A percentile compares a stretch with the other conserved stretches of the same genome.
Evolutionary conservation across 768 basidiomycete genomes (phyloP).

Genomic region (Polyporus arcularius): DNA sequence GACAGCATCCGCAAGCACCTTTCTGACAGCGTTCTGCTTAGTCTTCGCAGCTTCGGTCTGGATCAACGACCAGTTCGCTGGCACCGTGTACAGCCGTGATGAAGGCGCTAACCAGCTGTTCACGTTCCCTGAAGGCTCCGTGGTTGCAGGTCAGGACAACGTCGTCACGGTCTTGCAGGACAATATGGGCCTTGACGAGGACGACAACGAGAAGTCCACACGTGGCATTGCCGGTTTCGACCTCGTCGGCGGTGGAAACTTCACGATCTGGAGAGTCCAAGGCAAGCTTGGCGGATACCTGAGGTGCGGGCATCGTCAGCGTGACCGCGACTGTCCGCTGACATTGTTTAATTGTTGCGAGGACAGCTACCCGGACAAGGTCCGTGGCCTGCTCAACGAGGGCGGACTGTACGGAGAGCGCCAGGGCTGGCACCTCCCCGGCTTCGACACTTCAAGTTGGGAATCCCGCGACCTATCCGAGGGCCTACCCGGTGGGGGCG

Average conservation of each 20-base stretch:
- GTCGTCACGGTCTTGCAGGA: conserved; percentile 81
- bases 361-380: conserved; percentile 71
- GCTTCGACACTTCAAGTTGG: conserved; percentile 68
- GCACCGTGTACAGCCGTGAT: conserved; percentile 60
- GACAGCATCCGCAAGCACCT: background rate
- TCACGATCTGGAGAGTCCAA: conserved; percentile 46
- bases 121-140: conserved; percentile 55
- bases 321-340: no score
- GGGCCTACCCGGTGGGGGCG: conserved; percentile 55
- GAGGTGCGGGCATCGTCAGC: no score
- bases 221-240: conserved; percentile 78
- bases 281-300: conserved; percentile 47
- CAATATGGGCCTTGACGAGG: conserved; percentile 77
- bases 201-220: conserved; percentile 58
- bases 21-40: conserved; percentile 24
- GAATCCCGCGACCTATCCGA: conserved; percentile 50
- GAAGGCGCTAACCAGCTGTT: conserved; percentile 68
- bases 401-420: conserved; percentile 48
- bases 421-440: conserved; percentile 51
- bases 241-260: conserved; percentile 55
- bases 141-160: conserved; percentile 58
- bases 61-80: conserved; percentile 71
- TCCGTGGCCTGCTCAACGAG: conserved; percentile 47
- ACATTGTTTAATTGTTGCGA: no score
- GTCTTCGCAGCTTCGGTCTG: conserved; percentile 86